Evolutionary conservation across 768 basidiomycete species (phyloP).

Genomic region (Rossbeevera mucosa): DNA sequence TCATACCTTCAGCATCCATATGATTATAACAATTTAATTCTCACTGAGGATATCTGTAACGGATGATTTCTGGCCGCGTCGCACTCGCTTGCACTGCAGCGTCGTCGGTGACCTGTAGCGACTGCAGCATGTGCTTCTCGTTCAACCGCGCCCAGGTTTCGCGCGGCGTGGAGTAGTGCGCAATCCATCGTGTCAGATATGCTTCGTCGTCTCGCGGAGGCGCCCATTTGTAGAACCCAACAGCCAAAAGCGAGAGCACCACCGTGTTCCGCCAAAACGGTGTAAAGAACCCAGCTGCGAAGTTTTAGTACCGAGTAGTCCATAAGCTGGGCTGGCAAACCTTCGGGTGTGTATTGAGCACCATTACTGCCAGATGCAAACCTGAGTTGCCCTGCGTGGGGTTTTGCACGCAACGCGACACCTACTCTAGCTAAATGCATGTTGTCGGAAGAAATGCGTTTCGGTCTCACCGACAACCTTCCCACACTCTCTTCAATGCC

Average conservation of each 20-base stretch:
- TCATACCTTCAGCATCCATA: conserved; percentile 4
- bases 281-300: conserved; percentile 49
- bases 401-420: conserved; percentile 34
- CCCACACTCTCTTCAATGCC: conserved; percentile 27
- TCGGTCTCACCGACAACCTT: not conserved
- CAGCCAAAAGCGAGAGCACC: conserved; percentile 45
- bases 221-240: conserved; percentile 63
- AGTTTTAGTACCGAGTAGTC: conserved; percentile 3
- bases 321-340: conserved; percentile 37
- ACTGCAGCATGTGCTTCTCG: conserved; percentile 50
- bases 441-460: not conserved
- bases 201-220: conserved; percentile 57
- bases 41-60: conserved; percentile 72
- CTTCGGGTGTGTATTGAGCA: conserved; percentile 54
- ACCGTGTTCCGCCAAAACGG: conserved; percentile 66
- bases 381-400: conserved; percentile 34
- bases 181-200: conserved; percentile 64
- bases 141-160: conserved; percentile 55
- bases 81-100: conserved; percentile 41
- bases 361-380: conserved; percentile 40
- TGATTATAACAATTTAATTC: too few species aligned
- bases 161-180: conserved; percentile 48
- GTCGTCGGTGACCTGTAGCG: conserved; percentile 36
- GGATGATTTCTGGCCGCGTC: conserved; percentile 46
- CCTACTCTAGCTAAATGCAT: conserved; percentile 37